Evolutionary conservation across 1,284 basidiomycete species (phyloP), one percentile per base, ranked within the genome.

Genomic region (Naganishia albida): DNA sequence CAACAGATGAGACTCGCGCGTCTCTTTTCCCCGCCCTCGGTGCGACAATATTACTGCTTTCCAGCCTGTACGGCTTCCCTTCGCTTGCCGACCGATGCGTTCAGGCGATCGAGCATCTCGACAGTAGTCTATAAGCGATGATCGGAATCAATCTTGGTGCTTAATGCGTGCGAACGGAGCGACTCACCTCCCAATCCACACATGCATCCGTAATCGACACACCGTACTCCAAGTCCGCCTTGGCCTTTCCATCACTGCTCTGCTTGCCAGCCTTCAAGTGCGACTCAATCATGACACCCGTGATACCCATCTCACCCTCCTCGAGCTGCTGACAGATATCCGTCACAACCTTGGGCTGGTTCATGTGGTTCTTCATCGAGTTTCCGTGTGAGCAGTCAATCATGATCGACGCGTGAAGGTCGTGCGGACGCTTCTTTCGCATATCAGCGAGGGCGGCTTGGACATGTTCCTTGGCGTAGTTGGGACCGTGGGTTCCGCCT

Each of bases 211-310:
- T 95, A 77, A 96, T 94, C 64, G 87, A 89, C 53, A 95, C 86
- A 68, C 91, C 64, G 72, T 88, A 84, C 80, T 91, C 91, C 73
- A 95, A 85, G 15, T 78, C 83, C 28, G 80, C 74, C 15, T 84
- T 86, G 46, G 78, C 83, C 74, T 80, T 73, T n/a, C 60, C 60
- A 63, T 78, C 76, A 42, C 72, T 72, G 65, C 91, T 90, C 81
- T 96, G 93, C 69, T 88, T 83, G 20, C 93, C 93, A 50, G 85
- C 88, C 74, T 89, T 88, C 78, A 98, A 87, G 78, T 97, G 90
- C 44, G 87, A 90, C 82, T 99, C 95, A 76, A 99, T 86, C 94
- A 98, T 97, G 70, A 97, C 91, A 68, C 95, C 94, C 1, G 90
- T 93, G 78, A 98, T 91, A 64, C 85, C 83, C 66, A 80, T 84